Evolutionary conservation across 2,329 filamentous ascomycete genomes (phyloP).

Genomic region (Beauveria asiatica): DNA sequence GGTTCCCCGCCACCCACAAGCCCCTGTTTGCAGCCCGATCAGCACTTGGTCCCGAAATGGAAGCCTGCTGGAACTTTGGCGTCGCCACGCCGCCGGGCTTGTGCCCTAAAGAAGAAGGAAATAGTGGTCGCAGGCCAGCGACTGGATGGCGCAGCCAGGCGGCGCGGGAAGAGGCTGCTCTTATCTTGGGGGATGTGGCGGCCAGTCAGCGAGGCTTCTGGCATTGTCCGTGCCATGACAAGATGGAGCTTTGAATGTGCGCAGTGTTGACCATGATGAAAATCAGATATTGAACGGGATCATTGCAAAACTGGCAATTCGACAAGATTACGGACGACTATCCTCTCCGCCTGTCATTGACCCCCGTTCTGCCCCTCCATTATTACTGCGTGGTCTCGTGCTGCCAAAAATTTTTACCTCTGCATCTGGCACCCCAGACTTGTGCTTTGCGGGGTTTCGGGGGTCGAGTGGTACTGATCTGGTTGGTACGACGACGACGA

Average conservation of each 20-base stretch:
- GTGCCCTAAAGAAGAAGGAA: constrained; percentile 10
- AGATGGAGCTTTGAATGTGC: background rate
- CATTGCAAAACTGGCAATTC: background rate
- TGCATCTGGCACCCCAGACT: background rate
- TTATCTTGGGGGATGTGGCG: background rate
- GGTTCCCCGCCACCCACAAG: constrained; percentile 7
- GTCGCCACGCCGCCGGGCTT: constrained; percentile 8
- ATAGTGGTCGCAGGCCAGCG: background rate
- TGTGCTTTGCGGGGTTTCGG: background rate
- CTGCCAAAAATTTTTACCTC: constrained; percentile 1
- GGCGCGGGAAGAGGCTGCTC: background rate
- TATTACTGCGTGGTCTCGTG: constrained; percentile 1
- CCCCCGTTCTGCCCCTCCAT: background rate
- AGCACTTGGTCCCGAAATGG: constrained; percentile 9
- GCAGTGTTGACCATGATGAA: background rate
- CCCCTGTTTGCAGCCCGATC: constrained; percentile 2
- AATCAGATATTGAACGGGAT: background rate
- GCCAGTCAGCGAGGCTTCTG: background rate
- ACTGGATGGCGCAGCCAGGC: background rate
- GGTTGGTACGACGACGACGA: background rate
- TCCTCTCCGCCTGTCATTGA: background rate
- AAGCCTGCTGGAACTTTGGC: constrained; percentile 5
- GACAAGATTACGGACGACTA: background rate
- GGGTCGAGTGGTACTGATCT: too few species aligned
- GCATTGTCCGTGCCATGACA: background rate